Evolutionary conservation across 805 yeast species (phyloP).

Genomic region (Metschnikowia amazonensis): DNA sequence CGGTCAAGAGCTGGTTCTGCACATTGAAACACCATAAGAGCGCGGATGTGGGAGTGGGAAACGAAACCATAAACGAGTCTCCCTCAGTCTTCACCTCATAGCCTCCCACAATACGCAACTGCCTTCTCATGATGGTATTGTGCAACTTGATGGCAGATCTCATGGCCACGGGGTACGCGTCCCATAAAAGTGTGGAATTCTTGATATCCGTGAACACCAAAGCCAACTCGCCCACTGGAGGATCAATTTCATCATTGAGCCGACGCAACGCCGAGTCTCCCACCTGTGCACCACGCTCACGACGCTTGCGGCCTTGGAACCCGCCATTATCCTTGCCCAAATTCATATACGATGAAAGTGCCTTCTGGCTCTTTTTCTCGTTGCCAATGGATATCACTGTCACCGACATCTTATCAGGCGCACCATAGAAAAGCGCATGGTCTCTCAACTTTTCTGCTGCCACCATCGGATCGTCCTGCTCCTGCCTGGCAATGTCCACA

Average conservation of each 20-base stretch:
- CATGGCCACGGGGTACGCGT: slow-evolving; percentile 88
- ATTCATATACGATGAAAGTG: slow-evolving; percentile 34
- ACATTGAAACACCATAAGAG: slow-evolving; percentile 92
- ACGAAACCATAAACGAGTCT: slow-evolving; percentile 97
- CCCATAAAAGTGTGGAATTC: slow-evolving; percentile 93
- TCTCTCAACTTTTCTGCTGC: slow-evolving; percentile 94
- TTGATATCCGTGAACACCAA: slow-evolving; percentile 97
- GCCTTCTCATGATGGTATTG: slow-evolving; percentile 91
- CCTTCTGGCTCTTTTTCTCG: slow-evolving; percentile 32
- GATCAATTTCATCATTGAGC: slow-evolving; percentile 84
- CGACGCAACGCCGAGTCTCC: slow-evolving; percentile 80
- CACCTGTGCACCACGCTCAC: slow-evolving; percentile 42
- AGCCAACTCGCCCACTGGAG: slow-evolving; percentile 92
- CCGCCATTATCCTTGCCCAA: slow-evolving; percentile 36
- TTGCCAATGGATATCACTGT: slow-evolving; percentile 72
- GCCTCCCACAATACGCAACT: slow-evolving; percentile 88
- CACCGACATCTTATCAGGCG: slow-evolving; percentile 72
- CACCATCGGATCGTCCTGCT: slow-evolving; percentile 74
- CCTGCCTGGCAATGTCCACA: slow-evolving; percentile 83
- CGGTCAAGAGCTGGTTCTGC: slow-evolving; percentile 72
- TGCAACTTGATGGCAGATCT: slow-evolving; percentile 94
- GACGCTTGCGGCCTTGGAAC: slow-evolving; percentile 33
- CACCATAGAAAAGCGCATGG: slow-evolving; percentile 90
- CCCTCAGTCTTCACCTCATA: slow-evolving; percentile 99
- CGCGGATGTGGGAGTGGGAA: slow-evolving; percentile 88